phyloP scores from a whole-genome alignment of 2,329 filamentous ascomycete genomes.

The Pseudocercospora vitis region DNA sequence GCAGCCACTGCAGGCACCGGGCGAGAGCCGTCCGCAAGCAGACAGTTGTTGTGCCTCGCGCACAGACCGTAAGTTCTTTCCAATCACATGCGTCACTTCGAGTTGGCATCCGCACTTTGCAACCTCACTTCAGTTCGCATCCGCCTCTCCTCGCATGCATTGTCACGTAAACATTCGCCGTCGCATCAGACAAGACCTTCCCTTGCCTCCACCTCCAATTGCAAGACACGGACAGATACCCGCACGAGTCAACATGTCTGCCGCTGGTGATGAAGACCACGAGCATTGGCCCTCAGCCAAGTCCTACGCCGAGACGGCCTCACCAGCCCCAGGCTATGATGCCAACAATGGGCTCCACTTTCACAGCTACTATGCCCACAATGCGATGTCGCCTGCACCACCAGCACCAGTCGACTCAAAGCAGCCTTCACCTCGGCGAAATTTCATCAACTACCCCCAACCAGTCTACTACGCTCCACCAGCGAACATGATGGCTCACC shows the following conservation, averaged over 20 bases:
- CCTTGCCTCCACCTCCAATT: conserved; percentile 14
- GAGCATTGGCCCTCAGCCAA: conserved; percentile 37
- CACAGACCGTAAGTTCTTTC: conserved; percentile 18
- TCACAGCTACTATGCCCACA: conserved; percentile 30
- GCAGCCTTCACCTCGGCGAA: conserved; percentile 15
- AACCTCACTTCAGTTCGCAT: conserved; percentile 17
- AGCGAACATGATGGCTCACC: conserved; percentile 13
- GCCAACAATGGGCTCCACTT: conserved; percentile 33
- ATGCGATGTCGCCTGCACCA: conserved; percentile 23
- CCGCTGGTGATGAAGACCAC: conserved; percentile 28
- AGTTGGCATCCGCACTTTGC: conserved; percentile 1
- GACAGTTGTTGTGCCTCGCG: conserved; percentile 1
- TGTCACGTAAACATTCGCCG: conserved; percentile 5
- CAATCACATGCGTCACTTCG: neutral
- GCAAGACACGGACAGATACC: conserved; percentile 5
- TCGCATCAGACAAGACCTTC: conserved; percentile 12
- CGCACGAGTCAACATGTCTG: conserved; percentile 9
- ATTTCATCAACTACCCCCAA: conserved; percentile 21
- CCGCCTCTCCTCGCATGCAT: conserved; percentile 12
- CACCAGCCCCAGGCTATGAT: conserved; percentile 29
- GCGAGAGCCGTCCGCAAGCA: conserved; percentile 1
- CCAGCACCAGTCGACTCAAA: conserved; percentile 14
- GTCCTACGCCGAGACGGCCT: conserved; percentile 14
- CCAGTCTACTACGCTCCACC: conserved; percentile 26
- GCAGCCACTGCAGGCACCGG: neutral